Evolutionary conservation across 176 grass and related monocot genomes (phyloP).

Genomic region (Rhynchospora tenuis): DNA sequence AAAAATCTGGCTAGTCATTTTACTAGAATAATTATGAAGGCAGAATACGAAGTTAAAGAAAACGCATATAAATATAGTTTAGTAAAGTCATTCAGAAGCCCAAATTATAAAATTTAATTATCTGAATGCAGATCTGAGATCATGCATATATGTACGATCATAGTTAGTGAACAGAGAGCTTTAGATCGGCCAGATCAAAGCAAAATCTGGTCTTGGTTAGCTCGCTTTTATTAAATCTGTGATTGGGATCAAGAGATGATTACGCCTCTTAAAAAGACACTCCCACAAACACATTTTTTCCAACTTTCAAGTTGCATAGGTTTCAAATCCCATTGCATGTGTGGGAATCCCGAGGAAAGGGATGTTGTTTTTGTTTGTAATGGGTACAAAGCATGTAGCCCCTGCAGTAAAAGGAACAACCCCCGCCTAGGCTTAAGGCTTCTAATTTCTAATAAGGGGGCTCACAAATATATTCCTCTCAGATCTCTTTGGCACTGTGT

Average conservation of each 20-base stretch:
- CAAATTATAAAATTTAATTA: neutral
- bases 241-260: slow-evolving; percentile 58
- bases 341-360: slow-evolving; percentile 34
- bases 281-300: slow-evolving; percentile 21
- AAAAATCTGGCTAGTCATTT: too few species aligned
- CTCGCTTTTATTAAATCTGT: slow-evolving; percentile 34
- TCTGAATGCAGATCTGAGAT: neutral
- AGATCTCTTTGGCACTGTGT: neutral
- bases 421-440: slow-evolving; percentile 15
- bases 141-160: neutral
- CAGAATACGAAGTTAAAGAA: too few species aligned
- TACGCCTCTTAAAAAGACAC: slow-evolving; percentile 47
- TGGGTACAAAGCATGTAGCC: slow-evolving; percentile 24
- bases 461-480: slow-evolving; percentile 24
- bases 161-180: neutral
- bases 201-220: slow-evolving; percentile 50
- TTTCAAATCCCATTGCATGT: slow-evolving; percentile 26
- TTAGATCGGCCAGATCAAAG: slow-evolving; percentile 22
- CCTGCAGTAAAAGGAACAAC: slow-evolving; percentile 8
- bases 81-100: too few species aligned
- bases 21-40: too few species aligned
- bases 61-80: too few species aligned
- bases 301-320: slow-evolving; percentile 14
- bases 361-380: slow-evolving; percentile 22
- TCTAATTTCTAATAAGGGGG: slow-evolving; percentile 17